phyloP scores from a whole-genome alignment of 163 green algal genomes.

The Chloromonas sp. region DNA sequence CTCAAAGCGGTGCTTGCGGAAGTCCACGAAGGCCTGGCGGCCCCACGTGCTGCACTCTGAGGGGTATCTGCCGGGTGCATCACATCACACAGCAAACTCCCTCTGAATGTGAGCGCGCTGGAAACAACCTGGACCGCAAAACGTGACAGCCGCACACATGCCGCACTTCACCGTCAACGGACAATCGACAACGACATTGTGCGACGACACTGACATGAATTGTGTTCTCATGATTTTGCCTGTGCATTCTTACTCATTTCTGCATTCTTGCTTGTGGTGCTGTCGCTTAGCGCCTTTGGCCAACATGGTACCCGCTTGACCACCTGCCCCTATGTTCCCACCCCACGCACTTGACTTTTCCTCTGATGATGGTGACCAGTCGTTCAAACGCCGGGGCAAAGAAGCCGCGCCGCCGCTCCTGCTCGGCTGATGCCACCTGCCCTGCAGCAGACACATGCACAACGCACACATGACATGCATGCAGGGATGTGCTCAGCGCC shows the following conservation, averaged over 20 bases:
- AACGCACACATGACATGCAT: background rate
- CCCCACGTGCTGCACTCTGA: background rate
- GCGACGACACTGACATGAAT: too few relatives aligned
- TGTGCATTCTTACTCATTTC: too few relatives aligned
- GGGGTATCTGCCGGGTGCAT: background rate
- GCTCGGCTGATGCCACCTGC: conserved; percentile 23
- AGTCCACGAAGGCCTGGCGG: conserved; percentile 21
- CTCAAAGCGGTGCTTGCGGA: conserved; percentile 10
- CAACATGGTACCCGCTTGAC: too few relatives aligned
- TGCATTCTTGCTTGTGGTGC: too few relatives aligned
- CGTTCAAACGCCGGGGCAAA: conserved; percentile 63
- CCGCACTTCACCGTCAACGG: too few relatives aligned
- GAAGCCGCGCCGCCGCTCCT: conserved; percentile 36
- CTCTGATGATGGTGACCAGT: conserved; percentile 53
- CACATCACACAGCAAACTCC: background rate
- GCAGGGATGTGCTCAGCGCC: background rate
- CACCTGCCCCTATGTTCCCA: too few relatives aligned
- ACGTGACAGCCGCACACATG: too few relatives aligned
- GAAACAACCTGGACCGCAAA: too few relatives aligned
- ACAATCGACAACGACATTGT: too few relatives aligned
- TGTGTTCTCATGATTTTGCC: too few relatives aligned
- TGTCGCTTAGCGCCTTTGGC: too few relatives aligned
- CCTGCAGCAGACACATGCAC: background rate
- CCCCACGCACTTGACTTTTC: conserved; percentile 40
- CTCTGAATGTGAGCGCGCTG: too few relatives aligned